Base-by-base conservation (phyloP, 352 stramenopile genomes). In the Globisporangium mamillatum region DNA sequence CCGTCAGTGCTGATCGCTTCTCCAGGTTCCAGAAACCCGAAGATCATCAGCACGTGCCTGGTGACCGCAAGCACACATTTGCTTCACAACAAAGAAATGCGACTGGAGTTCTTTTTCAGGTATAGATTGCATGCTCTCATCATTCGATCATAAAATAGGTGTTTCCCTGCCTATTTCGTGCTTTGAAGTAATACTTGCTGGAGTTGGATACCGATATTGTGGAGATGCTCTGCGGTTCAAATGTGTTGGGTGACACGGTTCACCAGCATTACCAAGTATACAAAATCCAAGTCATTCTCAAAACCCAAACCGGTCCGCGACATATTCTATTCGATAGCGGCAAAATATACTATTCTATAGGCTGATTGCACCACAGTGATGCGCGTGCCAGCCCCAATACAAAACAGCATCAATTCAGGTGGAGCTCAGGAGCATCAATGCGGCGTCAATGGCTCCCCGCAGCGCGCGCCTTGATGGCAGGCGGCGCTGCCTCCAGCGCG, bases 11-110 rank as follows among this genome's bases (percentile, higher is more conserved):
- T 46, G 10, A 38, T 38, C 25, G 48, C 63, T 55, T 24, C 27
- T 22, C 27, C 32, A 7, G 24, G n/a, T 67, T 67, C 62, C 62
- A 65, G 60, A 65, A 65, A 65, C 41, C 44, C 44, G 20, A 64
- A 29, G 24, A 57, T 65, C 41, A 46, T 29, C 25, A 34, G 14
- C 59, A 55, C 36, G 6, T 16, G 38, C 59, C 38, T 36, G 1
- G 41, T 55, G 41, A 20, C 1, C 41, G 25, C 60, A 64, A 64
- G 32, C 25, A 16, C 8, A 46, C 1, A 18, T 7, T 24, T 8
- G 4, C 10, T 44, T 12, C 14, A 48, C 38, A 52, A 5, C 44
- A 52, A 52, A 52, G 18, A 52, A 52, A 52, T 52, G 44, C n/a
- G 18, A 10, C 6, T 52, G 2, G 6, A 7, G 32, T 7, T 12